Percentiles rank a stretch among this genome's conserved stretches.
Evolutionary conservation across 1,284 basidiomycete species (phyloP).

Genomic region (Stygiomarasmius scandens): DNA sequence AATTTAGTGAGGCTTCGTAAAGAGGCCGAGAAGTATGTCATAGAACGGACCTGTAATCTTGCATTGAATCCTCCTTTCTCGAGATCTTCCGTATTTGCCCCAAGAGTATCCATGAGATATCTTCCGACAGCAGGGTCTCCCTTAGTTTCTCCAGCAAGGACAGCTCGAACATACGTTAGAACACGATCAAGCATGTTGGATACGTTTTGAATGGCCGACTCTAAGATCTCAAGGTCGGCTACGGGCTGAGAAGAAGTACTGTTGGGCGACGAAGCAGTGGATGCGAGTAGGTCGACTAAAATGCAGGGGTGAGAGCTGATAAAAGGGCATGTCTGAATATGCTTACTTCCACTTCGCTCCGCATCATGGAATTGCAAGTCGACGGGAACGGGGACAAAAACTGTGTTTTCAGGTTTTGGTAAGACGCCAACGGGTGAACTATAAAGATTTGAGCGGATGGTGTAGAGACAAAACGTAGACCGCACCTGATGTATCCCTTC

Average conservation of each 20-base stretch:
- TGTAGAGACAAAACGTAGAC: too few relatives aligned
- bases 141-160: slow-evolving; percentile 76
- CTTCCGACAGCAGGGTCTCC: slow-evolving; percentile 90
- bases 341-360: slow-evolving; percentile 83
- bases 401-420: slow-evolving; percentile 89
- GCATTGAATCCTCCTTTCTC: slow-evolving; percentile 79
- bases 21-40: background rate
- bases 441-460: slow-evolving; percentile 13
- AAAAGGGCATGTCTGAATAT: background rate
- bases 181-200: slow-evolving; percentile 85
- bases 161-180: slow-evolving; percentile 83
- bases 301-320: slow-evolving; percentile 1
- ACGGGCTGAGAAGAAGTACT: slow-evolving; percentile 55
- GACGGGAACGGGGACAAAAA: slow-evolving; percentile 87
- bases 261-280: slow-evolving; percentile 52
- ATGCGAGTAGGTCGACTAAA: slow-evolving; percentile 77
- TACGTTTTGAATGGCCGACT: slow-evolving; percentile 71
- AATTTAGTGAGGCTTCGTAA: background rate
- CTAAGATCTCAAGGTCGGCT: slow-evolving; percentile 69
- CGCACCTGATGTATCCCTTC: slow-evolving; percentile 85
- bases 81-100: slow-evolving; percentile 62
- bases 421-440: slow-evolving; percentile 84
- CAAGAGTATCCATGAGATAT: slow-evolving; percentile 91
- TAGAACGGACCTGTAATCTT: slow-evolving; percentile 64
- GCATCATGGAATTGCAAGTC: slow-evolving; percentile 80